A percentile compares a stretch with the other conserved stretches of the same genome.
Conservation (phyloP, 495 filamentous ascomycete species). For the Aspergillus homomorphus region DNA sequence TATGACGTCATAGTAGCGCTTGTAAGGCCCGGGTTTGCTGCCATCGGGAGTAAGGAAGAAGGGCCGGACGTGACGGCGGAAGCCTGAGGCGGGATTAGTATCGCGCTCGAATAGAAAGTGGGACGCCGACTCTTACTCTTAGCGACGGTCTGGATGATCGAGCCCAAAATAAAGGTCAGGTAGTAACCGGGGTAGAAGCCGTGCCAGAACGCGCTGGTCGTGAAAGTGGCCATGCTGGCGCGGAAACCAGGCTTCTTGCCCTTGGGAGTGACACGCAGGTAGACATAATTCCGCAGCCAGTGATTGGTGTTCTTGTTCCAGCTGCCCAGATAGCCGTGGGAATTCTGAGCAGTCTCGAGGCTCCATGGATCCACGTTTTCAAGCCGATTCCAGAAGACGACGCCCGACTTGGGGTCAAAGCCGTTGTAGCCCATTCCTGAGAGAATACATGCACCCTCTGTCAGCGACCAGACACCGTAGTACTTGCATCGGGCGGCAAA, state of each 20-base stretch:
- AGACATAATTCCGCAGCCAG: slow-evolving; percentile 95
- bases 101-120: neutral
- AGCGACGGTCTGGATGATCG: slow-evolving; percentile 86
- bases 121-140: slow-evolving; percentile 64
- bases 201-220: slow-evolving; percentile 94
- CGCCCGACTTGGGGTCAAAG: slow-evolving; percentile 75
- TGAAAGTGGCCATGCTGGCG: slow-evolving; percentile 90
- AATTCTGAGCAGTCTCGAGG: slow-evolving; percentile 88
- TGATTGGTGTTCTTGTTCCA: slow-evolving; percentile 99
- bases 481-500: slow-evolving; percentile 83
- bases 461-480: slow-evolving; percentile 91
- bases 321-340: slow-evolving; percentile 76
- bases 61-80: slow-evolving; percentile 84
- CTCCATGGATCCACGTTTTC: slow-evolving; percentile 80
- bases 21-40: slow-evolving; percentile 59
- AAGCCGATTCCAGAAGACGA: slow-evolving; percentile 83
- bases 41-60: slow-evolving; percentile 84
- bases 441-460: slow-evolving; percentile 92
- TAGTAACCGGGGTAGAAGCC: slow-evolving; percentile 98
- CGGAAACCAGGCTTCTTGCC: slow-evolving; percentile 96
- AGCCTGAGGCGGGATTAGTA: slow-evolving; percentile 53
- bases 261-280: slow-evolving; percentile 89
- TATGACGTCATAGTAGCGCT: slow-evolving; percentile 81
- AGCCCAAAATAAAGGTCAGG: slow-evolving; percentile 80
- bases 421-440: slow-evolving; percentile 94